Base-by-base conservation (phyloP, 352 stramenopile genomes). In the Pythium aristosporum region DNA sequence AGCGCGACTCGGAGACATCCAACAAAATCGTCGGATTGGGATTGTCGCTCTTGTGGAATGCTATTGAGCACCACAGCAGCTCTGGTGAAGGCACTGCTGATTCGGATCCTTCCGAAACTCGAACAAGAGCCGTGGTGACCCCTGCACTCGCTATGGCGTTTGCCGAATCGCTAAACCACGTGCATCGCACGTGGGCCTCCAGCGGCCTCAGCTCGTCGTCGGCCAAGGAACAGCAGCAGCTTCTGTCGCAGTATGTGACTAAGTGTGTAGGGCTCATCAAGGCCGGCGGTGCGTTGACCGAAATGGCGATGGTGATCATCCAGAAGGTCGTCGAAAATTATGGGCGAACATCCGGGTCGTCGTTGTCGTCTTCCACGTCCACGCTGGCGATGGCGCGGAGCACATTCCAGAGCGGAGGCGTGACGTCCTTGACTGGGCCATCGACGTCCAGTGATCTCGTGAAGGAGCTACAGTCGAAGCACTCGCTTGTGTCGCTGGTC, bases 1-100 rank as follows among this genome's bases (percentile, higher is more conserved):
- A 88, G 57, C 89, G 88, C 65, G 83, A 92, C 50, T 63, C 82
- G 2, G 83, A 94, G 28, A 68, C 90, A 3, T 74, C 87, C 15
- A 87, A 77, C 58, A 94, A 94, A 53, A 72, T 94, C 23, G 80
- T 91, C 30, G 78, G 55, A 11, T 60, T 94, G 42, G 85, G 83
- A 21, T 85, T 86, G 16, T 92, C 77, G n/a, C 57, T 94, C 18
- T 79, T 92, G 49, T 94, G 85, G 85, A 92, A 88, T 69, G 82
- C 72, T 10, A 79, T 89, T 25, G 65, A 68, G 44, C 57, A 72
- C 20, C 65, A 63, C 10, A 61, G 25, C 23, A 63, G n/a, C 47
- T 15, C 34, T 39, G 34, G 34, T 13, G 66, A 65, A 39, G 32
- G 58, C 28, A 43, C 16, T 9, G 13, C 48, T 8, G n/a, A 44